Evolutionary conservation across 805 yeast species (phyloP), one percentile per base, ranked within the genome.

Genomic region (Candida orba): DNA sequence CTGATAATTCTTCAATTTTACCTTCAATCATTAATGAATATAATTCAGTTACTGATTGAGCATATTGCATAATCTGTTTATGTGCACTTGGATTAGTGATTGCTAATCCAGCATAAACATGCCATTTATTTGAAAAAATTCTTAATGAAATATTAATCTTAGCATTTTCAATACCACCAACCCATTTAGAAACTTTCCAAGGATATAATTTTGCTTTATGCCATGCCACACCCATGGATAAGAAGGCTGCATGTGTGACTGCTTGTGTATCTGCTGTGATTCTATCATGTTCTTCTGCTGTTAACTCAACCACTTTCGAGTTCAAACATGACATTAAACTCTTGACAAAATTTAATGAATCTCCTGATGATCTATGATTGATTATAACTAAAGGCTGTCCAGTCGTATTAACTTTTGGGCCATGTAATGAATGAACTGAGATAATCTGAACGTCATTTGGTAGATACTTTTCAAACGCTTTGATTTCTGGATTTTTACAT

Each of bases 251-350:
- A 60, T 93, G 99, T 0, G 99, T 93, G 15, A 91, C 96, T 0
- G 98, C 98, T 63, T 93, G 99, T 2, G 98, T 93, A 61, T 93
- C 99, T 0, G 99, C 99, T 1, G 99, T 91, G 49, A 93, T 91
- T 54, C 75, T 78, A 62, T 93, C 99, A 61, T 93, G 99, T 59
- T 90, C 90, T 42, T 76, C 72, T n/a, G 93, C 95, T 0, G 87
- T 72, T 29, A 93, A 69, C 43, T 79, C 73, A 23, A 89, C 97
- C 31, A 76, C 70, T 50, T 83, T 84, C 12, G 96, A 87, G 27
- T 84, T 69, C 41, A 93, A 72, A 58, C 95, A 86, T 4, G 82
- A 66, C 47, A 90, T 71, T 6, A 89, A 58, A 2, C 72, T 45
- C 45, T 78, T 79, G 3, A 91, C 86, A 55, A 84, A 76, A 13